A percentile compares a stretch with the other conserved stretches of the same genome.
Conservation (phyloP, 805 yeast species). For the Kazachstania africana region DNA sequence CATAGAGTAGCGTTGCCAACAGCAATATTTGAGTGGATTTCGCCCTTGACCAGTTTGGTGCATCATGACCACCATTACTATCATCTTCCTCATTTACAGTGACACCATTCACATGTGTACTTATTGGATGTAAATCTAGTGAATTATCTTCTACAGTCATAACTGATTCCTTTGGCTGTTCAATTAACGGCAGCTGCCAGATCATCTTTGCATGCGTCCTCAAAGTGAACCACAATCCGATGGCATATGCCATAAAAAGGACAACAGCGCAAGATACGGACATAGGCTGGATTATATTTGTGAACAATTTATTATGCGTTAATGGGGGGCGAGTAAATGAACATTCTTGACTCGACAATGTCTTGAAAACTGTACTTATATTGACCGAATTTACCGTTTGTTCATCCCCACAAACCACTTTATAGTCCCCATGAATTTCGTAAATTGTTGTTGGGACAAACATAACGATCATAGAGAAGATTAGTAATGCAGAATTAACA, state of each 20-base stretch:
- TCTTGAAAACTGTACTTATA: slow-evolving; percentile 37
- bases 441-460: slow-evolving; percentile 85
- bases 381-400: slow-evolving; percentile 4
- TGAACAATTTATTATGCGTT: slow-evolving; percentile 54
- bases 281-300: slow-evolving; percentile 66
- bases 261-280: slow-evolving; percentile 69
- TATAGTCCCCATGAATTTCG: slow-evolving; percentile 82
- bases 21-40: slow-evolving; percentile 76
- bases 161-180: slow-evolving; percentile 12
- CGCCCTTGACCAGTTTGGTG: slow-evolving; percentile 90
- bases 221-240: slow-evolving; percentile 86
- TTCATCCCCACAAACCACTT: slow-evolving; percentile 47
- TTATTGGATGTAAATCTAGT: slow-evolving; percentile 2
- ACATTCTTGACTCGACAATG: slow-evolving; percentile 33
- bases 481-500: slow-evolving; percentile 88
- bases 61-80: slow-evolving; percentile 64
- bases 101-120: slow-evolving; percentile 3
- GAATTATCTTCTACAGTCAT: slow-evolving; percentile 1
- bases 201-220: slow-evolving; percentile 94
- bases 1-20: slow-evolving; percentile 77
- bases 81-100: slow-evolving; percentile 1
- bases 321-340: slow-evolving; percentile 70
- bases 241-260: slow-evolving; percentile 70
- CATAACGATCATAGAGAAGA: slow-evolving; percentile 83
- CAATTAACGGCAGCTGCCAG: slow-evolving; percentile 46